phyloP scores from a whole-genome alignment of 2,329 filamentous ascomycete genomes.

The Daldinia sp. region DNA sequence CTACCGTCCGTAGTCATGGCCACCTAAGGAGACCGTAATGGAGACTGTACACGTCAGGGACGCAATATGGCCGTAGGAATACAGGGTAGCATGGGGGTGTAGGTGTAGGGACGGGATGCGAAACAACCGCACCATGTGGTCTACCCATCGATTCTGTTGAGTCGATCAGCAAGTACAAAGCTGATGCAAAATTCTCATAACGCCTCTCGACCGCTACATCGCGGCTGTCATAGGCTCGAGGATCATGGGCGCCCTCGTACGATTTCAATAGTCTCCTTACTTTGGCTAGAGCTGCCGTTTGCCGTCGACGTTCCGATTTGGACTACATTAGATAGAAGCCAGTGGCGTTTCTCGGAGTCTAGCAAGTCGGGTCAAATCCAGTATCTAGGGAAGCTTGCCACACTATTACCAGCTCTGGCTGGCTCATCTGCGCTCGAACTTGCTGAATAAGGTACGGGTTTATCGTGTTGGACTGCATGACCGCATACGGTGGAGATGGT shows the following conservation, averaged over 20 bases:
- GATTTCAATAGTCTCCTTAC: constrained; percentile 40
- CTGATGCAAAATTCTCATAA: constrained; percentile 43
- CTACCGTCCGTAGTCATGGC: constrained; percentile 48
- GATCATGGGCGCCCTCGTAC: constrained; percentile 37
- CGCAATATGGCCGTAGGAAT: constrained; percentile 46
- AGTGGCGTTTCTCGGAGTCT: constrained; percentile 47
- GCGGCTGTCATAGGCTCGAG: constrained; percentile 30
- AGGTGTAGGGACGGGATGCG: constrained; percentile 39
- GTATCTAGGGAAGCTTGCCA: constrained; percentile 43
- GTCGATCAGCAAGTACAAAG: constrained; percentile 43
- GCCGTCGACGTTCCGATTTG: constrained; percentile 46
- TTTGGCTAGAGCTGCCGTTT: constrained; percentile 47
- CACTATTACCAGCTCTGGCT: constrained; percentile 45
- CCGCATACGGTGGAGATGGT: constrained; percentile 45
- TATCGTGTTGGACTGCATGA: constrained; percentile 47
- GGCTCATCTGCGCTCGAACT: constrained; percentile 40
- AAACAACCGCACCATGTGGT: constrained; percentile 45
- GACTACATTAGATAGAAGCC: constrained; percentile 37
- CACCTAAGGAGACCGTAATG: constrained; percentile 47
- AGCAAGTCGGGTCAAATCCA: constrained; percentile 46
- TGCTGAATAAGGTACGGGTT: constrained; percentile 46
- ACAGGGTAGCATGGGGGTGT: constrained; percentile 42
- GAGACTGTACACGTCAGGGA: constrained; percentile 52
- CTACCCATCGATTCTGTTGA: constrained; percentile 43
- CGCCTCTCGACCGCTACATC: constrained; percentile 38